A percentile compares a stretch with the other conserved stretches of the same genome.
Conservation (phyloP, 2,329 filamentous ascomycete genomes). For the Fusarium floridanum region DNA sequence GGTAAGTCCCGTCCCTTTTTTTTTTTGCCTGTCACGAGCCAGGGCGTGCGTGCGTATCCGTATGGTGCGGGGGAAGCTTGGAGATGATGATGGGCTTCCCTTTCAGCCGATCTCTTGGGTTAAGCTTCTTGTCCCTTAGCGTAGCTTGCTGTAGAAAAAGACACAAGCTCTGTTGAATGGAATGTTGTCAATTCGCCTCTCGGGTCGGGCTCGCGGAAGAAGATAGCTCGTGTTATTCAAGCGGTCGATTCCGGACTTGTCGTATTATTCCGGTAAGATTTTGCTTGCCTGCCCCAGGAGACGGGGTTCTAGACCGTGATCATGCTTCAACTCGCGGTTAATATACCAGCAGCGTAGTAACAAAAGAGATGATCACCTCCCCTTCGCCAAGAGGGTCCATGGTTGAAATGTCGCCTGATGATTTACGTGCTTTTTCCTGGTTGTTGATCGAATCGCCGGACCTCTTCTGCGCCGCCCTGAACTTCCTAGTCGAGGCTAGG, state of each 20-base stretch:
- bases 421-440: slow-evolving; percentile 13
- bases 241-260: slow-evolving; percentile 28
- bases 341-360: not conserved
- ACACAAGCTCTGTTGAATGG: not conserved
- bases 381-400: slow-evolving; percentile 19
- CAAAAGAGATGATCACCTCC: slow-evolving; percentile 32
- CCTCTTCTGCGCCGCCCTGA: not conserved
- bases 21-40: slow-evolving; percentile 35
- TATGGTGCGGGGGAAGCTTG: slow-evolving; percentile 25
- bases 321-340: not conserved
- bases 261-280: slow-evolving; percentile 20
- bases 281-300: not conserved
- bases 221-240: slow-evolving; percentile 26
- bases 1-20: too few relatives aligned
- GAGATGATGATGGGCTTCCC: not conserved
- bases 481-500: slow-evolving; percentile 8
- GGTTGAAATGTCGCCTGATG: slow-evolving; percentile 41
- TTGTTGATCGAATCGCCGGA: not conserved
- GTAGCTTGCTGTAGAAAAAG: not conserved
- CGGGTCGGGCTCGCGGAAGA: not conserved
- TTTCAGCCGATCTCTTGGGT: not conserved
- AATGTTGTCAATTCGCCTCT: slow-evolving; percentile 2
- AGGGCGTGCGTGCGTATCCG: slow-evolving; percentile 9
- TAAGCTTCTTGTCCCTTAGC: not conserved
- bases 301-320: slow-evolving; percentile 8